Conservation (phyloP, 1,284 basidiomycete species). For the Ceratobasidium sp. region DNA sequence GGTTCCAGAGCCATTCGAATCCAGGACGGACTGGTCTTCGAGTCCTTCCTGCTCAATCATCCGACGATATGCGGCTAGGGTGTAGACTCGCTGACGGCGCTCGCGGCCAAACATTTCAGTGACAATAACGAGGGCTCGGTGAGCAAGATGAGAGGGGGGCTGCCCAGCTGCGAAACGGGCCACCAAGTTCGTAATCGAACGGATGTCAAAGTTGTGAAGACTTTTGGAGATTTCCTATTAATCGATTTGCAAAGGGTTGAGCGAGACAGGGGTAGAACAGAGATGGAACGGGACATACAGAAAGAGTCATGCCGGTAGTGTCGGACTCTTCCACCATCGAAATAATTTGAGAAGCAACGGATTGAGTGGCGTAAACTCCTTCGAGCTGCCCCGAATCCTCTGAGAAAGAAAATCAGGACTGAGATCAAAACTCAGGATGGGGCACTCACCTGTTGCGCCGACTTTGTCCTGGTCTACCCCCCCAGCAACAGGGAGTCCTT, state of each 20-base stretch:
- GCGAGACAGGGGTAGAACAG: constrained; percentile 6
- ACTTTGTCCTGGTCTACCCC: not conserved
- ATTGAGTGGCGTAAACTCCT: constrained; percentile 12
- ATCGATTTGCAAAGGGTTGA: not conserved
- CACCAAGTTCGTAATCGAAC: constrained; percentile 81
- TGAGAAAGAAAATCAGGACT: not conserved
- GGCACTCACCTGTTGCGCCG: not conserved
- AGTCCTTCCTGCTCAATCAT: constrained; percentile 41
- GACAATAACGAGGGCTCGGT: constrained; percentile 72
- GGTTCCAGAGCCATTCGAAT: constrained; percentile 17
- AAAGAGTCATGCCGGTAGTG: constrained; percentile 72
- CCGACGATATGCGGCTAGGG: constrained; percentile 56
- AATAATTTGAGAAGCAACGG: constrained; percentile 67
- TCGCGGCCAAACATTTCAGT: constrained; percentile 83
- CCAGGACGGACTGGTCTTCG: constrained; percentile 15
- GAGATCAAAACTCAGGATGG: not conserved
- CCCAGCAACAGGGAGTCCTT: not conserved
- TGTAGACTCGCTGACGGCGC: constrained; percentile 82
- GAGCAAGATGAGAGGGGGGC: constrained; percentile 74
- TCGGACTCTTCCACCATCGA: constrained; percentile 74
- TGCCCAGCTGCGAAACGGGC: constrained; percentile 69
- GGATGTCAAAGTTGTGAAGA: constrained; percentile 76
- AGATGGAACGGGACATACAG: constrained; percentile 59
- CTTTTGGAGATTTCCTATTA: constrained; percentile 71
- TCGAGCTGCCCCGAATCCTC: not conserved